phyloP scores from a whole-genome alignment of 805 yeast genomes.

The Helenozyma rhizophorensis region DNA sequence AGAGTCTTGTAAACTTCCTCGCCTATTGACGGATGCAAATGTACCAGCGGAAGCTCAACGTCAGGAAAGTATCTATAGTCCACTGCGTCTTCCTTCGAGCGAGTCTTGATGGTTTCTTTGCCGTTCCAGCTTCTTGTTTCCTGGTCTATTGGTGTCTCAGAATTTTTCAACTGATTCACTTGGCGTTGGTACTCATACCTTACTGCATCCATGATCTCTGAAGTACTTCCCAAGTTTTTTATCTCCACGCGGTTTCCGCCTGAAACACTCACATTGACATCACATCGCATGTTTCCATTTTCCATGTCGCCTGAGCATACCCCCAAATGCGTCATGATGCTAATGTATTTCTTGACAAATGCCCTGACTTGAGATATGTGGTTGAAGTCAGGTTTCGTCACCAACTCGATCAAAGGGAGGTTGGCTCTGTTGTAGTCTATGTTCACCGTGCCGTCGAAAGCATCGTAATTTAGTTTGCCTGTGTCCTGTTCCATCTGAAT shows the following conservation, averaged over 20 bases:
- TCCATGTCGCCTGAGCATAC: conserved; percentile 90
- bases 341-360: conserved; percentile 78
- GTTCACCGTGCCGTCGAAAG: conserved; percentile 33
- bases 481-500: conserved; percentile 95
- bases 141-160: conserved; percentile 21
- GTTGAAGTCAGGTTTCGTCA: conserved; percentile 83
- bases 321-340: conserved; percentile 59
- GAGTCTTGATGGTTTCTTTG: conserved; percentile 53
- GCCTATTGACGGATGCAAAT: conserved; percentile 41
- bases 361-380: conserved; percentile 63
- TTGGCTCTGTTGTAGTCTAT: conserved; percentile 84
- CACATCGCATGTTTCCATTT: conserved; percentile 92
- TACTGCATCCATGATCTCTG: conserved; percentile 75
- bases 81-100: conserved; percentile 75
- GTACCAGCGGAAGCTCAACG: conserved; percentile 70
- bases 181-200: conserved; percentile 73
- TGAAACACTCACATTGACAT: conserved; percentile 83
- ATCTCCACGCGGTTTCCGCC: conserved; percentile 76
- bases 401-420: conserved; percentile 84
- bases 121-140: conserved; percentile 97
- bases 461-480: conserved; percentile 65
- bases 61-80: conserved; percentile 96
- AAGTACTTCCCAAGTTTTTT: conserved; percentile 81
- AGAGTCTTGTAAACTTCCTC: conserved; percentile 37
- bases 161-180: conserved; percentile 39